Evolutionary conservation across 1,284 basidiomycete genomes (phyloP).

Genomic region (Irpex sp.): DNA sequence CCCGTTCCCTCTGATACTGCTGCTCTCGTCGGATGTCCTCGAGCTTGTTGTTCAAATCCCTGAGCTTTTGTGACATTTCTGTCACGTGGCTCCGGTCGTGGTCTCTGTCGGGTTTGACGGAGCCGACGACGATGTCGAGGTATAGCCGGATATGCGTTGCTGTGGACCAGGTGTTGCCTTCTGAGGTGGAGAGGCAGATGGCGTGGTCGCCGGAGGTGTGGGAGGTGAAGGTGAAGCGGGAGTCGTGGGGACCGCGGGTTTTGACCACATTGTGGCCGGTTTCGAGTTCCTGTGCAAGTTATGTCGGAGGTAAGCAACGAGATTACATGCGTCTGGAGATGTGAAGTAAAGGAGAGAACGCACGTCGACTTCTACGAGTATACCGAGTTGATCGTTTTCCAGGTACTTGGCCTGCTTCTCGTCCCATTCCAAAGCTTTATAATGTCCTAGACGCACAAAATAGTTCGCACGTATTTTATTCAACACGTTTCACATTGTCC

Average conservation of each 20-base stretch:
- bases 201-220: conserved; percentile 96
- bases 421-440: conserved; percentile 89
- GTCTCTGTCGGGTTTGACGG: conserved; percentile 76
- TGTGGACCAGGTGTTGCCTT: conserved; percentile 63
- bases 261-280: conserved; percentile 77
- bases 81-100: conserved; percentile 87
- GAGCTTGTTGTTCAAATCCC: conserved; percentile 91
- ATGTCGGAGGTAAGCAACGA: conserved; percentile 5
- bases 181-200: conserved; percentile 92
- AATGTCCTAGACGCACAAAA: conserved; percentile 63
- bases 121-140: conserved; percentile 91
- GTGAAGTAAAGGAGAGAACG: conserved; percentile 17
- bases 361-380: conserved; percentile 89
- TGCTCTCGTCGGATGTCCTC: conserved; percentile 94
- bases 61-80: conserved; percentile 82
- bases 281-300: conserved; percentile 64
- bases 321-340: conserved; percentile 12
- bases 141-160: conserved; percentile 91
- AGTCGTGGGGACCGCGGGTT: conserved; percentile 85
- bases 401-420: conserved; percentile 69
- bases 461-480: not conserved
- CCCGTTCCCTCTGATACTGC: conserved; percentile 95
- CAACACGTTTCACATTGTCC: not conserved
- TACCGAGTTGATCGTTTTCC: conserved; percentile 78
- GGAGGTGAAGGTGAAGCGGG: conserved; percentile 96